phyloP scores from a whole-genome alignment of 2,329 filamentous ascomycete genomes.

The Talaromyces sp. region DNA sequence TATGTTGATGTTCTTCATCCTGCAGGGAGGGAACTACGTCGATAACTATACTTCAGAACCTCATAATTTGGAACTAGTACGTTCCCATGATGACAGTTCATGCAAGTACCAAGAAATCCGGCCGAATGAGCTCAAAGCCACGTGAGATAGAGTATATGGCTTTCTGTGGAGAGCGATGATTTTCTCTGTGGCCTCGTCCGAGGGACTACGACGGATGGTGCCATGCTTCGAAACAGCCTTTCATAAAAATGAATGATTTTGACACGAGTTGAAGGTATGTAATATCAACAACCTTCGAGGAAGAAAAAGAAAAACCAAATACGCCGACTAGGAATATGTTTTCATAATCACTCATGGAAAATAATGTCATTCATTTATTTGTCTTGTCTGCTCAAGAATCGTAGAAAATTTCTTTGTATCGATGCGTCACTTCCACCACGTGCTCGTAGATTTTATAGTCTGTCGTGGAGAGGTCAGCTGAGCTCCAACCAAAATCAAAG shows the following conservation, averaged over 20 bases:
- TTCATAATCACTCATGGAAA: background rate
- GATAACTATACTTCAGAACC: background rate
- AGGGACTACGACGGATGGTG: too few relatives aligned
- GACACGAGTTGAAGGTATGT: background rate
- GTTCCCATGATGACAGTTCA: background rate
- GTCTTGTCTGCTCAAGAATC: slow-evolving; percentile 36
- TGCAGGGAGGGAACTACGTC: background rate
- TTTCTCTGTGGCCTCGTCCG: too few relatives aligned
- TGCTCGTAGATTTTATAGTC: slow-evolving; percentile 72
- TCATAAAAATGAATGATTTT: background rate
- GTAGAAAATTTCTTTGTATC: slow-evolving; percentile 77
- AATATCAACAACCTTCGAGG: background rate
- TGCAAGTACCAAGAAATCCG: background rate
- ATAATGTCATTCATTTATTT: background rate
- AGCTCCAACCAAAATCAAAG: background rate
- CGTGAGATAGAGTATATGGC: background rate
- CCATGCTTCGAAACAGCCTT: too few relatives aligned
- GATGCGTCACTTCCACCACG: slow-evolving; percentile 82
- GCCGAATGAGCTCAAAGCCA: background rate
- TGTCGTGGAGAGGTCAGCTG: slow-evolving; percentile 34
- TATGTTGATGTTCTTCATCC: background rate
- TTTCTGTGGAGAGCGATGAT: too few relatives aligned
- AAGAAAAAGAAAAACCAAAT: too few relatives aligned
- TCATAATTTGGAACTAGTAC: background rate
- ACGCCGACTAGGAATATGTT: slow-evolving; percentile 10